Evolutionary conservation across 257 asterid species (phyloP).

Genomic region (Misopates orontium): DNA sequence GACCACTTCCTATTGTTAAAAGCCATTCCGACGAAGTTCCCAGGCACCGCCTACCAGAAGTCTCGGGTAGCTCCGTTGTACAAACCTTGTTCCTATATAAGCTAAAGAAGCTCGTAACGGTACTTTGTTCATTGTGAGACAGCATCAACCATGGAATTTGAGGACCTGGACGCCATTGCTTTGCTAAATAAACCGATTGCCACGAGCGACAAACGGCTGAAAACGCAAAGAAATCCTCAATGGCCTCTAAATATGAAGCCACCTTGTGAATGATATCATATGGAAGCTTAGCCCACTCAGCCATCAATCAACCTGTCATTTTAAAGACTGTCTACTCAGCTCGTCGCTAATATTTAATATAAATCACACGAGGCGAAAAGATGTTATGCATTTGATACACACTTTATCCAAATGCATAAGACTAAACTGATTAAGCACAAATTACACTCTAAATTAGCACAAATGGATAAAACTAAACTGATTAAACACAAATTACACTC

Average conservation of each 20-base stretch:
- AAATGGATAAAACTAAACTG: too few relatives aligned
- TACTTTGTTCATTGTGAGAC: constrained; percentile 18
- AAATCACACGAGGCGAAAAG: too few relatives aligned
- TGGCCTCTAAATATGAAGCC: constrained; percentile 16
- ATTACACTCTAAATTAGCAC: too few relatives aligned
- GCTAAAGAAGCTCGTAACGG: constrained; percentile 26
- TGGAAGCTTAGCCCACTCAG: constrained; percentile 40
- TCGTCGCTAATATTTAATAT: constrained; percentile 2
- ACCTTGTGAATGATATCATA: constrained; percentile 36
- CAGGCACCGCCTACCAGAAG: constrained; percentile 27
- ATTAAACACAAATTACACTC: too few relatives aligned
- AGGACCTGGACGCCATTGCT: constrained; percentile 39
- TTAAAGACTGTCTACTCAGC: not conserved
- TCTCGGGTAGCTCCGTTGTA: constrained; percentile 30
- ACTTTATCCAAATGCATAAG: too few relatives aligned
- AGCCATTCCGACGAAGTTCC: constrained; percentile 36
- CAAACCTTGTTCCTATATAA: constrained; percentile 24
- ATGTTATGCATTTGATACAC: too few relatives aligned
- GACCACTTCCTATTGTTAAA: constrained; percentile 27
- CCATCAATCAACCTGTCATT: constrained; percentile 31
- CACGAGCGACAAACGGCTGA: constrained; percentile 53
- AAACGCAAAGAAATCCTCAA: constrained; percentile 39
- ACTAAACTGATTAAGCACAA: too few relatives aligned
- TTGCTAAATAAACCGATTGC: constrained; percentile 36
- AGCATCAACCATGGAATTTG: constrained; percentile 38